These are phyloP conservation scores for Lachnellula occidentalis DNA, from an alignment of 2,329 filamentous ascomycete species.

Conservation along the genomic window DNA sequence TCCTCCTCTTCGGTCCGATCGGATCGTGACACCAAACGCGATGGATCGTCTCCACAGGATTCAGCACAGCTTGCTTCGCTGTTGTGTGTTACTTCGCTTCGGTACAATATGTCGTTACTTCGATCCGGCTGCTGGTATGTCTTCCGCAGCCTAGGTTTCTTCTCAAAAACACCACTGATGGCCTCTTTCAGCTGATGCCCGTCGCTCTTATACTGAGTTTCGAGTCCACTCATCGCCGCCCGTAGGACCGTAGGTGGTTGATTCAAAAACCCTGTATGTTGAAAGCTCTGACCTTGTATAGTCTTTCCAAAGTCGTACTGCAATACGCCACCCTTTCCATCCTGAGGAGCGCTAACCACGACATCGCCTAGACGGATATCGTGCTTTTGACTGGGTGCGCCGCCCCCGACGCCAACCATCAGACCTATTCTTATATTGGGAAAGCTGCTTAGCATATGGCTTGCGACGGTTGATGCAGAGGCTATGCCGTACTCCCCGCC, in stretches of 20 bases:
- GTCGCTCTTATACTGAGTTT: conserved; percentile 19
- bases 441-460: conserved; percentile 17
- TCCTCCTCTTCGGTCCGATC: conserved; percentile 14
- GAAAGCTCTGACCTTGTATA: conserved; percentile 16
- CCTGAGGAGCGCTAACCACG: too few relatives aligned
- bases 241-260: conserved; percentile 21
- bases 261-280: conserved; percentile 19
- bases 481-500: conserved; percentile 10
- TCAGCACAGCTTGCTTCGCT: conserved; percentile 11
- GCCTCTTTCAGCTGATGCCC: conserved; percentile 14
- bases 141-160: conserved; percentile 23
- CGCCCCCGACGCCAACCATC: conserved; percentile 18
- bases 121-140: conserved; percentile 26
- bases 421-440: conserved; percentile 12
- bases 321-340: conserved; percentile 10
- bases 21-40: conserved; percentile 15
- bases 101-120: conserved; percentile 29
- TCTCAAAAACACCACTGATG: conserved; percentile 22
- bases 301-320: neutral
- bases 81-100: conserved; percentile 12
- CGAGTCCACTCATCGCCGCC: conserved; percentile 18
- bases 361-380: conserved; percentile 2
- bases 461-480: conserved; percentile 17
- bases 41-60: conserved; percentile 19
- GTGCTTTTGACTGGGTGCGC: conserved; percentile 7